Percentiles rank a stretch among this genome's conserved stretches.
These are phyloP conservation scores for Plasmodium gaboni DNA, from an alignment of 169 alveolate species.

Conservation along the genomic window DNA sequence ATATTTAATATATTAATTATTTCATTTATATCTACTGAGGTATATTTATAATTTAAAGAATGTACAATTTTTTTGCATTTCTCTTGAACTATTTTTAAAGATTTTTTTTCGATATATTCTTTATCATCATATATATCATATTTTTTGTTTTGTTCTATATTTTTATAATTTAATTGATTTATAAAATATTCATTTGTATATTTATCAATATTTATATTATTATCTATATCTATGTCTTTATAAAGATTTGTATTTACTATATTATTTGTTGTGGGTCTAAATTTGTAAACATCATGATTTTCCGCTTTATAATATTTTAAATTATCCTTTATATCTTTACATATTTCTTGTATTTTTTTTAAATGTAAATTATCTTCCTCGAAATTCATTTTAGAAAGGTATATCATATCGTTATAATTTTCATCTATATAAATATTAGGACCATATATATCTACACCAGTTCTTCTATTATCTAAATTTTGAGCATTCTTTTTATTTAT, in stretches of 20 bases:
- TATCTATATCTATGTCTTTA: no score
- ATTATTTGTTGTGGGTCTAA: conserved; percentile 14
- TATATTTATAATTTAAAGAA: conserved; percentile 49
- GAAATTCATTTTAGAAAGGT: conserved; percentile 21
- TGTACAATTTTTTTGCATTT: conserved; percentile 65
- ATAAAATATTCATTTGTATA: no score
- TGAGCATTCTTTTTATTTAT: neutral
- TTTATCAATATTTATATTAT: conserved; percentile 6
- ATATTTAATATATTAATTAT: conserved; percentile 33
- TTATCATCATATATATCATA: neutral
- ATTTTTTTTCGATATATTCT: conserved; percentile 2
- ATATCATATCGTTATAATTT: conserved; percentile 27
- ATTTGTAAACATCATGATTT: conserved; percentile 64
- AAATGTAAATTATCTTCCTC: conserved; percentile 33
- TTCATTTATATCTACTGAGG: conserved; percentile 50
- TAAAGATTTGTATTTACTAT: no score
- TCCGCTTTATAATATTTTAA: conserved; percentile 65
- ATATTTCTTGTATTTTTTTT: conserved; percentile 42
- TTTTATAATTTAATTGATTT: conserved; percentile 13
- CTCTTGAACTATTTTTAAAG: conserved; percentile 22
- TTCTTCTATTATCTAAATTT: neutral
- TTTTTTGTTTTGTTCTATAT: conserved; percentile 17
- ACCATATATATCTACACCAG: neutral
- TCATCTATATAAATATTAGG: conserved; percentile 9
- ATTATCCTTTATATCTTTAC: conserved; percentile 28